Evolutionary conservation across 768 basidiomycete genomes (phyloP).

Genomic region (Psilocybe cubensis): DNA sequence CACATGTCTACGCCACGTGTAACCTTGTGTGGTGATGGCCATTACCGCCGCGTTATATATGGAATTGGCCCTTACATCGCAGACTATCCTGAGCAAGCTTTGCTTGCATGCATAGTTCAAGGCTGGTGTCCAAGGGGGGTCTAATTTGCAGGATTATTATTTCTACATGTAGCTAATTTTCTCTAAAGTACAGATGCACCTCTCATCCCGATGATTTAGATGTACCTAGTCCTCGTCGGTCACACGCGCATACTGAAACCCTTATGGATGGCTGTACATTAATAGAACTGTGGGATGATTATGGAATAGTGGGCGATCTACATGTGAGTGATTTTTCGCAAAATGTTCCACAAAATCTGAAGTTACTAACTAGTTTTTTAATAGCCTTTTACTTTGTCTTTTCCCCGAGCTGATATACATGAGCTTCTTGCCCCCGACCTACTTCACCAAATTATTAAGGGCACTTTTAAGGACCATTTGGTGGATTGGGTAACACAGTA

Average conservation of each 20-base stretch:
- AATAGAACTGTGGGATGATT: conserved; percentile 32
- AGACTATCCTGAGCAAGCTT: conserved; percentile 39
- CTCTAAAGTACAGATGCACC: conserved; percentile 12
- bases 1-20: not conserved
- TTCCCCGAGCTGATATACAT: conserved; percentile 31
- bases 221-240: conserved; percentile 16
- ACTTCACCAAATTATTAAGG: conserved; percentile 6
- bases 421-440: conserved; percentile 3
- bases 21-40: not conserved
- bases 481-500: conserved; percentile 4
- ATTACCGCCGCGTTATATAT: conserved; percentile 22
- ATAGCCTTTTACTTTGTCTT: conserved; percentile 33
- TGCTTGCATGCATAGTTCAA: conserved; percentile 32
- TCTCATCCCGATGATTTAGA: conserved; percentile 6
- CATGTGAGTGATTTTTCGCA: conserved; percentile 1
- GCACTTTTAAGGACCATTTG: conserved; percentile 7
- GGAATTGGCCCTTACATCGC: conserved; percentile 36
- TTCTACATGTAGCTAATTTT: not conserved
- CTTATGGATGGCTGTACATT: conserved; percentile 23
- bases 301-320: conserved; percentile 31
- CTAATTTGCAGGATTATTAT: not conserved
- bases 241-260: conserved; percentile 23
- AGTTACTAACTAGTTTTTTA: not conserved
- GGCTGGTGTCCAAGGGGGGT: conserved; percentile 30
- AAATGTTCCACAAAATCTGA: not conserved